Percentiles rank a stretch among this genome's conserved stretches.
phyloP scores from a whole-genome alignment of 2,329 filamentous ascomycete genomes.

The Sclerotinia glacialis region DNA sequence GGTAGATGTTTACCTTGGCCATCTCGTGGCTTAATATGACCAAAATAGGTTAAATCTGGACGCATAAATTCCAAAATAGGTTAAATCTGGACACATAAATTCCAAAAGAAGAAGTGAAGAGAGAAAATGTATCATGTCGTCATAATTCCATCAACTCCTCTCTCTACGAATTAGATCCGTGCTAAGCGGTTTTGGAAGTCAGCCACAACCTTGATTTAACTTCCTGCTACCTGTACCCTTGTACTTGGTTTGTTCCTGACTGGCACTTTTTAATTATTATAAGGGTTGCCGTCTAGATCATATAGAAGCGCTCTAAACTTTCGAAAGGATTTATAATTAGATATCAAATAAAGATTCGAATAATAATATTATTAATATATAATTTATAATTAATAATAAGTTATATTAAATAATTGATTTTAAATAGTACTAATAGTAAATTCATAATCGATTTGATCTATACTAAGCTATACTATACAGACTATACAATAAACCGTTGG shows the following conservation, averaged over 20 bases:
- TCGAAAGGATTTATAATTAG: no score
- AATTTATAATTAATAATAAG: no score
- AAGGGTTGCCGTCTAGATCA: no score
- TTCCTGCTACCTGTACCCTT: neutral
- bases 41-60: neutral
- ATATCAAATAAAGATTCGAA: no score
- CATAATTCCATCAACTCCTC: neutral
- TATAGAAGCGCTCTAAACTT: no score
- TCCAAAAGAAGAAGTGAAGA: neutral
- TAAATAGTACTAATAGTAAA: no score
- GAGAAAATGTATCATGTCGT: neutral
- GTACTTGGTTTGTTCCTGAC: neutral
- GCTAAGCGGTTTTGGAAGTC: neutral
- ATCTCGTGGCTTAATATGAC: neutral
- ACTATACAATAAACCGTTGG: no score
- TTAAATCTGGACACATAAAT: neutral
- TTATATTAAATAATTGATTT: no score
- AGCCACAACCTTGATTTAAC: slow-evolving; percentile 15
- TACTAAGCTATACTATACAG: no score
- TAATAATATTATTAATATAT: no score
- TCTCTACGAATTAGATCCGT: neutral
- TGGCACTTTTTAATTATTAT: neutral
- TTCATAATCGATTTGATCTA: no score
- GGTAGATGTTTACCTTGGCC: neutral
- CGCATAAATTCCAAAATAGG: neutral